phyloP scores from a whole-genome alignment of 352 stramenopile genomes.

The Hyaloperonospora arabidopsidis region DNA sequence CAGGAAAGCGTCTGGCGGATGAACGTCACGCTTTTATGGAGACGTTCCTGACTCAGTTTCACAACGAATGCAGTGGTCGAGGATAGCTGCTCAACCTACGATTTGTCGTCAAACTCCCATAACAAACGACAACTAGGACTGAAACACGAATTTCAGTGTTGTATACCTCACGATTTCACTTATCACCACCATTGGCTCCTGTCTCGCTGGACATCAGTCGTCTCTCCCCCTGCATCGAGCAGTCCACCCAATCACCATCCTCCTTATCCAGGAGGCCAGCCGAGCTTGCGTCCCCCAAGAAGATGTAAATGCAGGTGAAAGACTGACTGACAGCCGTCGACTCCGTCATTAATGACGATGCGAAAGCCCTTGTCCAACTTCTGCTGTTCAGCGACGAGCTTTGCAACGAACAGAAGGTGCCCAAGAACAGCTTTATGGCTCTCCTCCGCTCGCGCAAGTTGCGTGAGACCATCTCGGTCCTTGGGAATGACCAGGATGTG shows the following conservation, averaged over 20 bases:
- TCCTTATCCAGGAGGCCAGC: slow-evolving; percentile 88
- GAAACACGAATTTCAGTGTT: too few relatives aligned
- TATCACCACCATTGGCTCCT: too few relatives aligned
- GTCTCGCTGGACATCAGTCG: too few relatives aligned
- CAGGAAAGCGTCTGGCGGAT: slow-evolving; percentile 65
- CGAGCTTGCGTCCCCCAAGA: slow-evolving; percentile 89
- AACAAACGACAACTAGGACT: too few relatives aligned
- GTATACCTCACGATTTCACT: too few relatives aligned
- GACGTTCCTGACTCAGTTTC: slow-evolving; percentile 72
- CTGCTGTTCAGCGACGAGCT: slow-evolving; percentile 89
- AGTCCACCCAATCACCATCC: neutral
- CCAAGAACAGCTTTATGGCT: slow-evolving; percentile 92
- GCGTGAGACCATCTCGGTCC: slow-evolving; percentile 86
- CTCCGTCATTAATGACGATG: slow-evolving; percentile 97
- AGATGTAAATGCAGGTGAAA: slow-evolving; percentile 93
- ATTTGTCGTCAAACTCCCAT: too few relatives aligned
- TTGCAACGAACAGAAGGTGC: slow-evolving; percentile 89
- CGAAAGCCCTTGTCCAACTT: slow-evolving; percentile 89
- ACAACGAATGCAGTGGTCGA: slow-evolving; percentile 61
- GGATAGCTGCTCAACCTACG: slow-evolving; percentile 10
- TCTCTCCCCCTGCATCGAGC: neutral
- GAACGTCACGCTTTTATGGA: slow-evolving; percentile 85
- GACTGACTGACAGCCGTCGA: slow-evolving; percentile 86
- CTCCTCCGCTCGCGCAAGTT: slow-evolving; percentile 85
- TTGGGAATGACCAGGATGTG: slow-evolving; percentile 98